Evolutionary conservation across 768 basidiomycete genomes (phyloP).

Genomic region (Gloeopeniophorella convolvens): DNA sequence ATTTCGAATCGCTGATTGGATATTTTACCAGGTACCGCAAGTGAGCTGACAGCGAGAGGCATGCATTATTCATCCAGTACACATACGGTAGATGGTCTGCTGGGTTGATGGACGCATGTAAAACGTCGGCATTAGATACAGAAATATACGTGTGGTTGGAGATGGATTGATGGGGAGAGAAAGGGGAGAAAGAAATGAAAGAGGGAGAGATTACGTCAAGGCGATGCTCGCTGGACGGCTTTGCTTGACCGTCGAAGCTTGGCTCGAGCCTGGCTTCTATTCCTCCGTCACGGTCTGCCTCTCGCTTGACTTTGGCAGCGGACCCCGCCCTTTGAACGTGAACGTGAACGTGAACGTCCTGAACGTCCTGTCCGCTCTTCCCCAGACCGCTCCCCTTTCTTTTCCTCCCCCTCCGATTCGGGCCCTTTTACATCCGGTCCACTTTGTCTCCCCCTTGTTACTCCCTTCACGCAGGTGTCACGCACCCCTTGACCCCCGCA

Average conservation of each 20-base stretch:
- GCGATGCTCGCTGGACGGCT: neutral
- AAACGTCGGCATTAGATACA: too few relatives aligned
- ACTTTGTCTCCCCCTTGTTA: constrained; percentile 1
- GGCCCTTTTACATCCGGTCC: neutral
- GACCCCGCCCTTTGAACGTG: too few relatives aligned
- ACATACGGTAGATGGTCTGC: too few relatives aligned
- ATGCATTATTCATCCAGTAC: too few relatives aligned
- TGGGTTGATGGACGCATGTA: too few relatives aligned
- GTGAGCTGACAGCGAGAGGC: constrained; percentile 30
- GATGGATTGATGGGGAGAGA: too few relatives aligned
- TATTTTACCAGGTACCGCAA: constrained; percentile 41
- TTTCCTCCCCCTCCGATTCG: neutral
- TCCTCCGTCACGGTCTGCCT: too few relatives aligned
- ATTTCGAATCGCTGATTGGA: neutral
- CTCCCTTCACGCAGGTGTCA: neutral
- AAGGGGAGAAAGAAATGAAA: too few relatives aligned
- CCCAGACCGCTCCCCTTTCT: neutral
- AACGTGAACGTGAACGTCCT: neutral
- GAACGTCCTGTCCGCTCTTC: neutral
- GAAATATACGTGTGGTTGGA: too few relatives aligned
- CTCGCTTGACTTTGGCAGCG: too few relatives aligned
- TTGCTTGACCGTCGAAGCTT: too few relatives aligned
- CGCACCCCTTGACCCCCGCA: neutral
- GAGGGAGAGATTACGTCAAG: neutral
- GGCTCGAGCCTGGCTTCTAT: too few relatives aligned